These are phyloP conservation scores for Geotrichum australiense DNA, from an alignment of 1,139 yeast species.

Conservation along the genomic window DNA sequence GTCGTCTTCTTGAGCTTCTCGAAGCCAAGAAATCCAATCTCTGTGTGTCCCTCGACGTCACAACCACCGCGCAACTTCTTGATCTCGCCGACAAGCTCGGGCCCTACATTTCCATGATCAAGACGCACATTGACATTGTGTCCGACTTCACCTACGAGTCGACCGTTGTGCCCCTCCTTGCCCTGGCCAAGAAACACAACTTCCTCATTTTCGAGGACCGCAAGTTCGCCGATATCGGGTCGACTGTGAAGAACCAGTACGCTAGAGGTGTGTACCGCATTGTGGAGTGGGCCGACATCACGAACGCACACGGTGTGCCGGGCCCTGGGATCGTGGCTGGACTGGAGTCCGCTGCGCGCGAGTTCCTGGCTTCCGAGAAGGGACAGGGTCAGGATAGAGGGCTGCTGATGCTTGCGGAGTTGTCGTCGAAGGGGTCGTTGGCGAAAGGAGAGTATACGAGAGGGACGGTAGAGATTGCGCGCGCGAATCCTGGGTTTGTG, in stretches of 20 bases:
- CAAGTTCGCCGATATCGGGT: conserved; percentile 98
- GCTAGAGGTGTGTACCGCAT: conserved; percentile 83
- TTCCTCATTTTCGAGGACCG: conserved; percentile 92
- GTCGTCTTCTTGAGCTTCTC: conserved; percentile 66
- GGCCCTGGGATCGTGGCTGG: conserved; percentile 93
- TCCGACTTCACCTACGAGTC: conserved; percentile 79
- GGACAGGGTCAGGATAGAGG: conserved; percentile 47
- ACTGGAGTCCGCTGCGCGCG: conserved; percentile 72
- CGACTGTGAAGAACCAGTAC: conserved; percentile 92
- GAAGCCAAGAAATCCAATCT: conserved; percentile 75
- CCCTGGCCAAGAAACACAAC: conserved; percentile 65
- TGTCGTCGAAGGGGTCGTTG: conserved; percentile 86
- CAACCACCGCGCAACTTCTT: conserved; percentile 68
- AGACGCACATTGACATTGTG: conserved; percentile 90
- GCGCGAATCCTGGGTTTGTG: conserved; percentile 77
- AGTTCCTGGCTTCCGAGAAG: conserved; percentile 43
- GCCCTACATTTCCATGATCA: conserved; percentile 84
- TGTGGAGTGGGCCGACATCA: conserved; percentile 92
- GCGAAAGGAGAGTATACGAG: conserved; percentile 88
- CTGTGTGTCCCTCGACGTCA: conserved; percentile 95
- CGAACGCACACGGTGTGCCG: conserved; percentile 96
- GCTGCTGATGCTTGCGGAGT: conserved; percentile 88
- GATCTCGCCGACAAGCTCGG: conserved; percentile 71
- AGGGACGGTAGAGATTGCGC: conserved; percentile 85
- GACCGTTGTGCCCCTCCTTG: conserved; percentile 68